Percentiles rank a stretch among this genome's conserved stretches.
Evolutionary conservation across 2,329 filamentous ascomycete species (phyloP).

Genomic region (Xylariaceae sp.): DNA sequence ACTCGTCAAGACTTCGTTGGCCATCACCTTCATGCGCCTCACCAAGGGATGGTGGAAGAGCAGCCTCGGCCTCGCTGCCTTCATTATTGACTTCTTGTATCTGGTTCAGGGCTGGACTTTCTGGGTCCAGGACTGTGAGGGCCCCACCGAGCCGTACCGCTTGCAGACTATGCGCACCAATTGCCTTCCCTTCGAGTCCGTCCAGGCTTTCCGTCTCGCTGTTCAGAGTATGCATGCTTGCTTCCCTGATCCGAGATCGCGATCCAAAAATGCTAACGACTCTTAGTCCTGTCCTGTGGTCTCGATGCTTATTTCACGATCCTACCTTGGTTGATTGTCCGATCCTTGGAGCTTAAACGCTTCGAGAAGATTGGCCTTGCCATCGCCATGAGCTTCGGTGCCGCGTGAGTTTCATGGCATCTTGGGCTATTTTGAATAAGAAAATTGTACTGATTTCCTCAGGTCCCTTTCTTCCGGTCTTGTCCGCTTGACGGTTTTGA

Average conservation of each 20-base stretch:
- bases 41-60: constrained; percentile 20
- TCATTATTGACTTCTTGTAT: constrained; percentile 16
- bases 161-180: neutral
- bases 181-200: constrained; percentile 12
- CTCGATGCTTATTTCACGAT: constrained; percentile 19
- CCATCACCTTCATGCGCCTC: constrained; percentile 17
- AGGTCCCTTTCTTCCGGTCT: constrained; percentile 17
- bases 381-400: constrained; percentile 23
- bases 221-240: constrained; percentile 13
- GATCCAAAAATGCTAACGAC: constrained; percentile 2
- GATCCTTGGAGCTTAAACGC: constrained; percentile 14
- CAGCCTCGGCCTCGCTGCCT: constrained; percentile 10
- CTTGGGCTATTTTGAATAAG: neutral
- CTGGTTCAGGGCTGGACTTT: constrained; percentile 14
- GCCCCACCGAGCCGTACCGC: constrained; percentile 11
- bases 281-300: constrained; percentile 16
- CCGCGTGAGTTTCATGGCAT: constrained; percentile 11
- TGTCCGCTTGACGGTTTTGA: constrained; percentile 7
- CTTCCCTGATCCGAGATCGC: neutral
- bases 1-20: constrained; percentile 20
- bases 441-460: neutral
- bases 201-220: constrained; percentile 10
- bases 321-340: constrained; percentile 21
- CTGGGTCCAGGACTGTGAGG: constrained; percentile 21
- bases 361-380: constrained; percentile 21